Percentiles rank a stretch among this genome's conserved stretches.
Conservation (phyloP, 2,329 filamentous ascomycete genomes). For the Microascus cirrosus region DNA sequence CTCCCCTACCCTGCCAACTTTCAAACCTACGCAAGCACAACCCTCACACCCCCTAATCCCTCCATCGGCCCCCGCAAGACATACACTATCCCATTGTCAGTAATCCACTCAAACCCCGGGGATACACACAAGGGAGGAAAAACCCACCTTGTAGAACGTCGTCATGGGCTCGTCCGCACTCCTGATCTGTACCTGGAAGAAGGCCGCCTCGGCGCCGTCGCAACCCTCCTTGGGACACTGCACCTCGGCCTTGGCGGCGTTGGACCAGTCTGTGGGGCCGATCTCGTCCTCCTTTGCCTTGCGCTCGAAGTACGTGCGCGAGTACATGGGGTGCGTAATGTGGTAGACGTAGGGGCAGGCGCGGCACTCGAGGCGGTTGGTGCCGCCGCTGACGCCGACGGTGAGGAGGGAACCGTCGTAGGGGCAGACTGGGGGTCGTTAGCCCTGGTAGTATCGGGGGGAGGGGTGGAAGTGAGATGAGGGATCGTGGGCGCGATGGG, state of each 20-base stretch:
- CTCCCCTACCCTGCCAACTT: not conserved
- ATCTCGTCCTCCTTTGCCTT: conserved; percentile 86
- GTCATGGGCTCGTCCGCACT: conserved; percentile 99
- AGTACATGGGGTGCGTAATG: conserved; percentile 68
- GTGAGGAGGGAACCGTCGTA: conserved; percentile 77
- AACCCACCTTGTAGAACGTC: conserved; percentile 74
- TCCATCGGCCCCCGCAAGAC: not conserved
- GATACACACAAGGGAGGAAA: conserved; percentile 6
- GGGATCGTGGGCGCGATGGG: not conserved
- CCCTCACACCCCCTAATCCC: not conserved
- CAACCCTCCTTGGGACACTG: conserved; percentile 78
- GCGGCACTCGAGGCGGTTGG: conserved; percentile 86
- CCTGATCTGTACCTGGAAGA: conserved; percentile 94
- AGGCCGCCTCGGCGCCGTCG: conserved; percentile 75
- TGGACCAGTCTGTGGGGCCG: conserved; percentile 80
- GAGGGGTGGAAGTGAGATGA: not conserved
- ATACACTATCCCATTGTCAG: conserved; percentile 9
- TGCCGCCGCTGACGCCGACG: conserved; percentile 47
- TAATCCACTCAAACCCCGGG: not conserved
- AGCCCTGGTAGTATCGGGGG: not conserved
- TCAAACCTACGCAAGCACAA: not conserved
- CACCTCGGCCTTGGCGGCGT: conserved; percentile 72
- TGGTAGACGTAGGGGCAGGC: conserved; percentile 89
- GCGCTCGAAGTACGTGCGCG: conserved; percentile 72
- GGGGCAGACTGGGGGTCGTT: conserved; percentile 55